Evolutionary conservation across 257 asterid species (phyloP), one percentile per base, ranked within the genome.

Genomic region (Orobanche coerulescens): DNA sequence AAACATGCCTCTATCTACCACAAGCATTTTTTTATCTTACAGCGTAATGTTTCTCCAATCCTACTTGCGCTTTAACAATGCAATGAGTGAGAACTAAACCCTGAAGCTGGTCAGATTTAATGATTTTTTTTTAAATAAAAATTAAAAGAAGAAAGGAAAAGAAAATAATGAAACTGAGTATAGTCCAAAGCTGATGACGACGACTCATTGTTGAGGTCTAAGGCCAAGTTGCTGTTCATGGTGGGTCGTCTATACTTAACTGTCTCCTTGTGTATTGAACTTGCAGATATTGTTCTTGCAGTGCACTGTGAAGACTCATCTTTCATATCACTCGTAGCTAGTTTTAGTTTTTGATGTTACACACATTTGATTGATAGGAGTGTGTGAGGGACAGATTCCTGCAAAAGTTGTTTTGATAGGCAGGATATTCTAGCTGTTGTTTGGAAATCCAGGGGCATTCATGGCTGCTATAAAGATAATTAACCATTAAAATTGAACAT

Each of bases 251-350:
- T 22, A 55, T 4, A n/a, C 4, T 10, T 12, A 1, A 15, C 5
- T 63, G 43, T 54, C 55, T 60, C 54, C 56, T 42, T 49, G 12
- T 43, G 39, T n/a, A 16, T 61, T 53, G 19, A 33, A 48, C 37
- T 22, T 42, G 23, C 31, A 31, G 47, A 42, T 44, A 43, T 50
- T 23, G 46, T 50, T 58, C 46, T 19, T 26, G 22, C 40, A 26
- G 26, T n/a, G n/a, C n/a, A n/a, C 6, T 1, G 6, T 39, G 49
- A 28, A 15, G 14, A 58, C 43, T 43, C 22, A 1, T 52, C 64
- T 54, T 64, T 51, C 6, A 31, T 22, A 40, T 30, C 36, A 8
- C 52, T 65, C 59, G 44, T 50, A 4, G 25, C 44, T 46, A 54
- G 30, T 20, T 66, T 26, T 54, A 42, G 48, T 19, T 56, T 64